phyloP scores from a whole-genome alignment of 768 basidiomycete species.

The Boletus pseudo-olivaceus region DNA sequence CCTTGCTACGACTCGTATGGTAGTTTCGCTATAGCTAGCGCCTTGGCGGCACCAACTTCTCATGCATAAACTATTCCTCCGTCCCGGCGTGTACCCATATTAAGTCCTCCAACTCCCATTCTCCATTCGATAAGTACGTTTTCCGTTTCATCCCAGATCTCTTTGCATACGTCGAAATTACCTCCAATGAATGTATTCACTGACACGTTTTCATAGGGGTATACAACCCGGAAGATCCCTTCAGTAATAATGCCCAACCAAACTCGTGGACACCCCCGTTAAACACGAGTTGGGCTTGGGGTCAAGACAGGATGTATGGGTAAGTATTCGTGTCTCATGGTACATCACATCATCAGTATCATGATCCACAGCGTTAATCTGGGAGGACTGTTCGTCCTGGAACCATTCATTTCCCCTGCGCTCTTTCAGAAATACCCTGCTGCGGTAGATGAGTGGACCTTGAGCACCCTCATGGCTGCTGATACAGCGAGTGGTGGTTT shows the following conservation, averaged over 20 bases:
- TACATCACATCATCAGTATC: slow-evolving; percentile 9
- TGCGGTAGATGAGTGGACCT: slow-evolving; percentile 63
- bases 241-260: slow-evolving; percentile 67
- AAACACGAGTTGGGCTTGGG: slow-evolving; percentile 71
- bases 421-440: slow-evolving; percentile 58
- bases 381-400: slow-evolving; percentile 72
- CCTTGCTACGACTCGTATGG: not conserved
- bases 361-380: slow-evolving; percentile 53
- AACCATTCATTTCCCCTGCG: slow-evolving; percentile 72
- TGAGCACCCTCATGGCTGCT: slow-evolving; percentile 61
- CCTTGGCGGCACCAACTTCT: not conserved
- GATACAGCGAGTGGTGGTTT: slow-evolving; percentile 62
- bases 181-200: not conserved
- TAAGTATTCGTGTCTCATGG: slow-evolving; percentile 26
- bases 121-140: not conserved
- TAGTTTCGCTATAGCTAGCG: not conserved
- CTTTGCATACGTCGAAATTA: not conserved
- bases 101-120: not conserved
- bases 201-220: slow-evolving; percentile 44
- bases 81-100: not conserved
- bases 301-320: slow-evolving; percentile 60
- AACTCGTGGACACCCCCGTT: slow-evolving; percentile 82
- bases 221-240: slow-evolving; percentile 66
- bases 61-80: not conserved
- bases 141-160: not conserved